phyloP scores from a whole-genome alignment of 1,139 yeast genomes.

The Komagataea norvegica region DNA sequence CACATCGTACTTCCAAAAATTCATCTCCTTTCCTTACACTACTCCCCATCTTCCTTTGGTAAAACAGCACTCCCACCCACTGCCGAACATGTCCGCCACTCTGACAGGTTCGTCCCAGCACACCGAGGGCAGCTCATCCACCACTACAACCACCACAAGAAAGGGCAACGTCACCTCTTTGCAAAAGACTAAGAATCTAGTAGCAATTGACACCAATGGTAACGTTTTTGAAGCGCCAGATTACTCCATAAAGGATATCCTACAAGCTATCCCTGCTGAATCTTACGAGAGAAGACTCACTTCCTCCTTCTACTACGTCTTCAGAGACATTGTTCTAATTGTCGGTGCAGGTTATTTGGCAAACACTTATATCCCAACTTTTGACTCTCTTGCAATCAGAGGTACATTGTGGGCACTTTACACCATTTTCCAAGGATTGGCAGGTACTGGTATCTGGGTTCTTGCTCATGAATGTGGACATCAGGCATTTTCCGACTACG shows the following conservation, averaged over 20 bases:
- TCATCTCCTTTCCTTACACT: too few relatives aligned
- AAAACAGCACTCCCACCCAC: too few relatives aligned
- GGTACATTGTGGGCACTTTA: constrained; percentile 56
- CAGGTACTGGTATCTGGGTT: constrained; percentile 81
- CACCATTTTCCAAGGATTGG: constrained; percentile 54
- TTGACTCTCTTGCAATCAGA: constrained; percentile 43
- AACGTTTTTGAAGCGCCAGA: constrained; percentile 68
- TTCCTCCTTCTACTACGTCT: constrained; percentile 57
- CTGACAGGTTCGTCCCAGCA: constrained; percentile 11
- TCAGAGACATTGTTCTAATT: constrained; percentile 57
- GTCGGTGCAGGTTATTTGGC: constrained; percentile 48
- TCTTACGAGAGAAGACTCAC: constrained; percentile 64
- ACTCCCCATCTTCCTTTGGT: too few relatives aligned
- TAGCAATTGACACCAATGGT: constrained; percentile 51
- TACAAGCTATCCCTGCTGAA: constrained; percentile 68
- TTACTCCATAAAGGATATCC: constrained; percentile 65
- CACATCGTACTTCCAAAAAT: too few relatives aligned
- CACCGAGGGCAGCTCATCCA: constrained; percentile 3
- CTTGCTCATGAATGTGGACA: constrained; percentile 92
- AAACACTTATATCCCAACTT: constrained; percentile 46
- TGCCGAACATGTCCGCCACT: constrained; percentile 12
- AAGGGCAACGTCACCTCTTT: constrained; percentile 25
- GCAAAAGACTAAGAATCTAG: constrained; percentile 20
- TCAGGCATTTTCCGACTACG: constrained; percentile 74
- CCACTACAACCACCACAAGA: constrained; percentile 13